Conservation (phyloP, 352 stramenopile species). For the Globisporangium solare region DNA sequence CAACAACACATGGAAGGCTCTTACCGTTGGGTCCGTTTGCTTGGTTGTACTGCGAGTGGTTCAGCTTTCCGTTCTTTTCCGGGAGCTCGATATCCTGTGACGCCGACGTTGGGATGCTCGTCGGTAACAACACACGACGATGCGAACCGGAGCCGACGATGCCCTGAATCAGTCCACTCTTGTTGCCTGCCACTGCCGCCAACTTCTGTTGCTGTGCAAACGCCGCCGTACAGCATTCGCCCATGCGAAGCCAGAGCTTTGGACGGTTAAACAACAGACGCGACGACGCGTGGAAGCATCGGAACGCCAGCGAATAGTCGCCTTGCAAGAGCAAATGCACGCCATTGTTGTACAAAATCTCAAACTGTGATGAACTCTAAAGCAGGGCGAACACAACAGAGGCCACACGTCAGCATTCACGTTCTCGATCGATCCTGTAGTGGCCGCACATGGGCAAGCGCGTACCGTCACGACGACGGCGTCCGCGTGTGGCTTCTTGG, state of each 20-base stretch:
- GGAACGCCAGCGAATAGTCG: slow-evolving; percentile 79
- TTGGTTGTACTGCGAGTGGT: slow-evolving; percentile 23
- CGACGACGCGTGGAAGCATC: slow-evolving; percentile 87
- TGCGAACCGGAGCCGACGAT: slow-evolving; percentile 77
- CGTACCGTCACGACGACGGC: slow-evolving; percentile 47
- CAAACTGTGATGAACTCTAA: slow-evolving; percentile 70
- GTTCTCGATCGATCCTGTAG: too few species aligned
- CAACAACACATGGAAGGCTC: not conserved
- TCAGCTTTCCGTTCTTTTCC: slow-evolving; percentile 41
- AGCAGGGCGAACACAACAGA: not conserved
- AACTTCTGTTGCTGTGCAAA: slow-evolving; percentile 73
- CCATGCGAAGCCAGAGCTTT: slow-evolving; percentile 90
- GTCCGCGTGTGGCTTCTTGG: slow-evolving; percentile 36
- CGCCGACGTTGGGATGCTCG: slow-evolving; percentile 47
- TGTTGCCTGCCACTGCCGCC: slow-evolving; percentile 54
- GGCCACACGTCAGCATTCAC: not conserved
- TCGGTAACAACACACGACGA: slow-evolving; percentile 78
- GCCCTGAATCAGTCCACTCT: slow-evolving; percentile 75
- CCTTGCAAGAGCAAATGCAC: slow-evolving; percentile 85
- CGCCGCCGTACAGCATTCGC: slow-evolving; percentile 87
- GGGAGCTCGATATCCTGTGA: slow-evolving; percentile 67
- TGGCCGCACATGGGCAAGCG: not conserved
- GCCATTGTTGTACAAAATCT: slow-evolving; percentile 93
- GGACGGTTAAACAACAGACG: slow-evolving; percentile 89
- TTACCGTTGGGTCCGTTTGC: slow-evolving; percentile 32